A percentile compares a stretch with the other conserved stretches of the same genome.
Evolutionary conservation across 176 grass and related monocot species (phyloP).

Genomic region (Oryza glaberrima): DNA sequence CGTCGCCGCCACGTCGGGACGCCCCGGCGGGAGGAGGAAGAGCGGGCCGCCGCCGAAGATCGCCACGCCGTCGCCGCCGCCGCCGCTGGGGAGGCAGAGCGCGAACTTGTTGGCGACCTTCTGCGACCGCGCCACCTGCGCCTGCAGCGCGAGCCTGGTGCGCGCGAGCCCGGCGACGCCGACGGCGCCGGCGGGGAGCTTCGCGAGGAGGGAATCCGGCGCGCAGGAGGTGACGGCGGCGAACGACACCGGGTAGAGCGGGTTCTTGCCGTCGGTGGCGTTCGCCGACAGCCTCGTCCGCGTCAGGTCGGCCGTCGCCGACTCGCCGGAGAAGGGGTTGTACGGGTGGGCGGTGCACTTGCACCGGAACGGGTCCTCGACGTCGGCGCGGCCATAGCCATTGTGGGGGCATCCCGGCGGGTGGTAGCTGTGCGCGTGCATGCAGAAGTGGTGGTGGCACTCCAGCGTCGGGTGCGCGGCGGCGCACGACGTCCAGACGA

Average conservation of each 20-base stretch:
- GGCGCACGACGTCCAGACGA: conserved; percentile 52
- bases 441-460: conserved; percentile 43
- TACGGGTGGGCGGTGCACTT: conserved; percentile 49
- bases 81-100: conserved; percentile 66
- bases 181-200: conserved; percentile 39
- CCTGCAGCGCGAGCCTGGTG: conserved; percentile 39
- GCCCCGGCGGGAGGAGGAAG: conserved; percentile 27
- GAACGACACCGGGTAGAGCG: conserved; percentile 23
- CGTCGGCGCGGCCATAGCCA: conserved; percentile 39
- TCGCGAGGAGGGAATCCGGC: conserved; percentile 6
- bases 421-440: conserved; percentile 51
- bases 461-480: conserved; percentile 15
- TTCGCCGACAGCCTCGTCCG: conserved; percentile 32
- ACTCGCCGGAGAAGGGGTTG: conserved; percentile 47
- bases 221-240: conserved; percentile 51
- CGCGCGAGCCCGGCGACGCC: conserved; percentile 66
- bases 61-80: conserved; percentile 43
- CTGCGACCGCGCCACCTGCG: conserved; percentile 47
- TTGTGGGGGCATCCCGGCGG: conserved; percentile 39
- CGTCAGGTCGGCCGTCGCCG: conserved; percentile 37
- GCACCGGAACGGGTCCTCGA: conserved; percentile 29
- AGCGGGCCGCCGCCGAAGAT: conserved; percentile 58
- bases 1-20: conserved; percentile 9
- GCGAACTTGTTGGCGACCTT: conserved; percentile 50
- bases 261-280: conserved; percentile 68